Conservation (phyloP, 257 asterid species). For the Asclepias syriaca region DNA sequence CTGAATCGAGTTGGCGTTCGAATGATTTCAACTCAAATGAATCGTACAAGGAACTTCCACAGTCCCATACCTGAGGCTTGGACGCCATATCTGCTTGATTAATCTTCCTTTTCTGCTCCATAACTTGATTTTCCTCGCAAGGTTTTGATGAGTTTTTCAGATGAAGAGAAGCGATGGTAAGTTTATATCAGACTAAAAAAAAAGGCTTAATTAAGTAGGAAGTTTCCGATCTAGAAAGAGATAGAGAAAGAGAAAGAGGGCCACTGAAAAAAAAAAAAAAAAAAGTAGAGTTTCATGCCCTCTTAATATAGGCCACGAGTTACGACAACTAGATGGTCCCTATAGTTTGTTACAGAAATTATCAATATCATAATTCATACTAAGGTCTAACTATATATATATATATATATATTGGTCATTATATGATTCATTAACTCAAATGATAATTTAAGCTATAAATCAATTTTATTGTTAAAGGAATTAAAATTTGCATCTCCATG, state of each 20-base stretch:
- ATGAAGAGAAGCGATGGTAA: not conserved
- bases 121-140: too few species aligned
- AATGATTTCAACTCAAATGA: slow-evolving; percentile 64
- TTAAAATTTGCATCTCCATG: too few species aligned
- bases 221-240: not conserved
- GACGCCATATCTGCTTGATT: not conserved
- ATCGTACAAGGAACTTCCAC: slow-evolving; percentile 73
- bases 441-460: too few species aligned
- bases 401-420: too few species aligned
- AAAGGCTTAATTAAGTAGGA: too few species aligned
- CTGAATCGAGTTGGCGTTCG: slow-evolving; percentile 57
- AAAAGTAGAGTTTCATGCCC: slow-evolving; percentile 13
- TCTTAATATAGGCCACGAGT: slow-evolving; percentile 14
- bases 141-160: not conserved
- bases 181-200: not conserved
- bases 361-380: too few species aligned
- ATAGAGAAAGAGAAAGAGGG: not conserved
- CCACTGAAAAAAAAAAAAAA: too few species aligned
- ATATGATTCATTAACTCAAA: too few species aligned
- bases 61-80: slow-evolving; percentile 56
- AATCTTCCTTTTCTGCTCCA: slow-evolving; percentile 19
- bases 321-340: too few species aligned
- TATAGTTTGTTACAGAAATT: too few species aligned
- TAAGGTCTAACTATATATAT: too few species aligned
- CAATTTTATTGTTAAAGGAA: too few species aligned